These are phyloP conservation scores for Cystofilobasidium bisporidii DNA, from an alignment of 768 basidiomycete species.

Conservation along the genomic window DNA sequence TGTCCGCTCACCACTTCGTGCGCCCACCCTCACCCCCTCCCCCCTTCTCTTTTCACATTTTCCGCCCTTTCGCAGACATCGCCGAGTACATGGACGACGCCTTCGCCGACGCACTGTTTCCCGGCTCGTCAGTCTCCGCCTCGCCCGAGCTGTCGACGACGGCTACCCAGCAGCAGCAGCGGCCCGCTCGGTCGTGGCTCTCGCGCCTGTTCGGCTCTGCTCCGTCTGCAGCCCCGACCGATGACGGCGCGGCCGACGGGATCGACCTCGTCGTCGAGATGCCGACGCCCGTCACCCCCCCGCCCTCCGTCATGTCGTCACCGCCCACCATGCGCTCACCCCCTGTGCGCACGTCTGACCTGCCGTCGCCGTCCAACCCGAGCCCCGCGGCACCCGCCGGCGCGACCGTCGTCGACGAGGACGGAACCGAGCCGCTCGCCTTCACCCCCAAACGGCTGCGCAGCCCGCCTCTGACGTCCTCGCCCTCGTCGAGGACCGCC, in stretches of 20 bases:
- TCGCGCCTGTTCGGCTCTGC: background rate
- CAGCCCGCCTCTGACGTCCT: slow-evolving; percentile 27
- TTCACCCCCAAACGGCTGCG: slow-evolving; percentile 55
- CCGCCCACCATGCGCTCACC: background rate
- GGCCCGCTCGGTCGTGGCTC: background rate
- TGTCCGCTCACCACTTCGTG: no score
- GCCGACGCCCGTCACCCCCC: background rate
- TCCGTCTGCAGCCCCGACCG: background rate
- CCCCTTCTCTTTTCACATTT: no score
- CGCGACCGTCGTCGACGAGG: background rate
- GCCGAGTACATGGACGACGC: slow-evolving; percentile 84
- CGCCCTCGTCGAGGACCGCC: slow-evolving; percentile 16
- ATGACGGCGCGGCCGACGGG: background rate
- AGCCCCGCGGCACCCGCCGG: background rate
- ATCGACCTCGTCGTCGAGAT: background rate
- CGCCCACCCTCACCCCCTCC: no score
- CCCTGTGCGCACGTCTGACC: background rate
- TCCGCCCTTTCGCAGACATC: slow-evolving; percentile 53
- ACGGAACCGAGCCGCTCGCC: slow-evolving; percentile 56
- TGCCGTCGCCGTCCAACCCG: background rate
- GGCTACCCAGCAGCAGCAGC: background rate
- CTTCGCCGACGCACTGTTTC: slow-evolving; percentile 43
- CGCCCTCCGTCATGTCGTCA: background rate
- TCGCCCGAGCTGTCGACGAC: background rate
- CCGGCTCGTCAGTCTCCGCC: background rate